Conservation (phyloP, 1,284 basidiomycete species). For the Fomes fomentarius region DNA sequence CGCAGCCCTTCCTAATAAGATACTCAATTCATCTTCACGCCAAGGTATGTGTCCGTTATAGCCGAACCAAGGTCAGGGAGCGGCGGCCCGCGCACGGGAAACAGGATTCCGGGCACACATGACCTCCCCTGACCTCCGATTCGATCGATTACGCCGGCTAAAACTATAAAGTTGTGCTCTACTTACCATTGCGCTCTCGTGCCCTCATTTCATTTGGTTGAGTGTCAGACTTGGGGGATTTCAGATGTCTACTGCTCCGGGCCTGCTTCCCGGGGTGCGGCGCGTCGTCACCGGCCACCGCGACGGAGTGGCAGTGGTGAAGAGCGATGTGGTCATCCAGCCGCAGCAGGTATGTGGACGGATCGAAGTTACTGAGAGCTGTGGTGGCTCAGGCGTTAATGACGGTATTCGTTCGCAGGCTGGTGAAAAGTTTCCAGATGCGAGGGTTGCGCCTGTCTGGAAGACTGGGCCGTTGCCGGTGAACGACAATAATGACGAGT, state of each 20-base stretch:
- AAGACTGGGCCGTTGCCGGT: constrained; percentile 54
- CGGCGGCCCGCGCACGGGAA: background rate
- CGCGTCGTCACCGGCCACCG: constrained; percentile 55
- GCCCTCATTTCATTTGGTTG: no score
- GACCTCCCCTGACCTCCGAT: background rate
- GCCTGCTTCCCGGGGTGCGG: constrained; percentile 39
- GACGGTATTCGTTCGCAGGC: no score
- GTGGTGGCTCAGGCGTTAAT: no score
- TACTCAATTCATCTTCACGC: background rate
- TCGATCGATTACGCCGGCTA: constrained; percentile 1
- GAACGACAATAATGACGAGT: constrained; percentile 55
- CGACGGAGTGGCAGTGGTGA: constrained; percentile 25
- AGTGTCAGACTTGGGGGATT: no score
- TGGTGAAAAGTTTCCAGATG: constrained; percentile 21
- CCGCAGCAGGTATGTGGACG: constrained; percentile 10
- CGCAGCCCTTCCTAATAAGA: no score
- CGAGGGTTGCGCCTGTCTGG: constrained; percentile 46
- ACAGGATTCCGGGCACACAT: background rate
- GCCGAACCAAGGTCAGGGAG: background rate
- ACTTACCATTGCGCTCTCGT: background rate
- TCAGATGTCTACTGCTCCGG: constrained; percentile 39
- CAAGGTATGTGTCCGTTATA: background rate
- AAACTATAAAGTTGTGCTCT: background rate
- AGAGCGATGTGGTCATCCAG: constrained; percentile 24
- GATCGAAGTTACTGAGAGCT: background rate